Base-by-base conservation (phyloP, 169 alveolate genomes). In the Theileria sp. region DNA sequence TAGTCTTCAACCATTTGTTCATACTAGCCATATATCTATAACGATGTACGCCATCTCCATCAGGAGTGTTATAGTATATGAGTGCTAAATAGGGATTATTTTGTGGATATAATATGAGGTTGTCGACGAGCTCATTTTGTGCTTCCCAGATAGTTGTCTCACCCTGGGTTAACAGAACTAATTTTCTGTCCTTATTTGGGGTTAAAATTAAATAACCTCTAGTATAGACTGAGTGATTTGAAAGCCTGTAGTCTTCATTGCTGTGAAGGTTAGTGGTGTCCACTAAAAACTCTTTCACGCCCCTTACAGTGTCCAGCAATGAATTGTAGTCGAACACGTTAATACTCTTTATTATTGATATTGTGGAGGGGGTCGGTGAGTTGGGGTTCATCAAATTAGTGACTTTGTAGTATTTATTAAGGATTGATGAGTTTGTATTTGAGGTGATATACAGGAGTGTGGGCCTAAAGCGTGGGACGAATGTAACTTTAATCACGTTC, bases 381-480 rank as follows among this genome's bases (percentile, higher is more conserved):
- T 60, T n/a, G 21, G 67, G 21, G 67, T 25, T n/a, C 3, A 19
- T 0, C 32, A 8, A 1, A 25, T 25, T 58, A 0, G 36, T 58
- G 36, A 58, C 8, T 10, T 15, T n/a, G 72, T 64, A 64, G 50
- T 64, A 58, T n/a, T 58, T 58, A n/a, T 58, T 58, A n/a, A 25
- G 10, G 36, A 58, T 25, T 58, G 36, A 8, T 58, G 67, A 58
- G 67, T 19, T 25, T 25, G 67, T 58, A 10, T 21, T 21, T 25
- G 34, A 25, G 26, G 28, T 25, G 26, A 58, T 58, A 25, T 17
- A n/a, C 8, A 58, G 36, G 26, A 58, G 28, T 38, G 23, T 64
- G 17, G 72, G 72, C 25, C 72, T 15, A 6, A 64, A 7, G 38
- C 8, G 34, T 21, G 72, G 72, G 72, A 28, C n/a, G 72, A n/a